Evolutionary conservation across 306 rosid genomes (phyloP).

Genomic region (Fragaria nilgerrensis): DNA sequence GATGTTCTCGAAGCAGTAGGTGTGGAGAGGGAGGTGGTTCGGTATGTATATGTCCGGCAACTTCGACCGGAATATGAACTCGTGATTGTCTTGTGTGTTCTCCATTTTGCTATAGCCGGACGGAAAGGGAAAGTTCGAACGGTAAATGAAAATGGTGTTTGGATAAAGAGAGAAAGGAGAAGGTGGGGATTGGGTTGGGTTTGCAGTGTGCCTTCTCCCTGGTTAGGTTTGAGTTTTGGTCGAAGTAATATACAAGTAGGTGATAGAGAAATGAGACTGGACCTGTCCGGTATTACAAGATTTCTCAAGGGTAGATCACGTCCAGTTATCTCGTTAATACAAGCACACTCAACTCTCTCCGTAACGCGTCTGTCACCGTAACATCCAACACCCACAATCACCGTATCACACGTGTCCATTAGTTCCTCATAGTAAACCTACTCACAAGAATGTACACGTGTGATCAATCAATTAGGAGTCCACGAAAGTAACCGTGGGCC

Average conservation of each 20-base stretch:
- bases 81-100: constrained; percentile 11
- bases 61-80: constrained; percentile 72
- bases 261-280: constrained; percentile 3
- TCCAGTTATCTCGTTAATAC: not conserved
- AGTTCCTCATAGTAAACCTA: not conserved
- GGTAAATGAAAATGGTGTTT: constrained; percentile 13
- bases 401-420: not conserved
- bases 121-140: not conserved
- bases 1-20: constrained; percentile 66
- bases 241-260: constrained; percentile 27
- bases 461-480: not conserved
- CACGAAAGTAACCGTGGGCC: not conserved
- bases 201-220: constrained; percentile 18
- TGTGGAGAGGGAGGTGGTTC: constrained; percentile 68
- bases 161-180: not conserved
- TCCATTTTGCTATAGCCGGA: constrained; percentile 30
- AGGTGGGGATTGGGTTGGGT: constrained; percentile 23
- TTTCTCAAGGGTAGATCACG: not conserved
- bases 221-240: constrained; percentile 38
- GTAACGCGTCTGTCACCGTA: not conserved
- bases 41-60: constrained; percentile 76
- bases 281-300: constrained; percentile 1
- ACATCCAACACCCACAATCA: not conserved
- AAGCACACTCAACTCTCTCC: not conserved
- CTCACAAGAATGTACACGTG: not conserved